Evolutionary conservation across 2,329 filamentous ascomycete genomes (phyloP).

Genomic region (Hypoxylon sp.): DNA sequence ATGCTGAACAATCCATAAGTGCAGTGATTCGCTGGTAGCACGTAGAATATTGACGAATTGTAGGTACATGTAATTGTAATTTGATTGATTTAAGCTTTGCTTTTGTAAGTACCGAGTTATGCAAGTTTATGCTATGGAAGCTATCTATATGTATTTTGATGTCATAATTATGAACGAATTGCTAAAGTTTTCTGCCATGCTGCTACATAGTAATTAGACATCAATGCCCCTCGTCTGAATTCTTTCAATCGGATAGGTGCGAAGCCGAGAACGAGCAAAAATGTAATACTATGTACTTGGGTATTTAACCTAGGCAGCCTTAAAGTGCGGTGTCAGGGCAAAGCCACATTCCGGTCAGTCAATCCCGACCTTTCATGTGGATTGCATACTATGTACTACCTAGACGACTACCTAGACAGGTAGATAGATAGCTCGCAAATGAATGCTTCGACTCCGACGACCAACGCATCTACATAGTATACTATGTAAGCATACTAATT

Average conservation of each 20-base stretch:
- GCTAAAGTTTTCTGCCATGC: neutral
- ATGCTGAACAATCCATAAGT: constrained; percentile 37
- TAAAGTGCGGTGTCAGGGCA: constrained; percentile 33
- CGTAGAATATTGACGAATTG: constrained; percentile 10
- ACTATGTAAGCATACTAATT: no score
- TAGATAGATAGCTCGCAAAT: constrained; percentile 28
- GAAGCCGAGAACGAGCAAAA: no score
- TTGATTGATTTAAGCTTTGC: neutral
- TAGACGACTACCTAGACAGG: no score
- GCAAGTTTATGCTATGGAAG: constrained; percentile 10
- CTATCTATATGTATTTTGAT: no score
- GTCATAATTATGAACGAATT: constrained; percentile 21
- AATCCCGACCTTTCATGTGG: constrained; percentile 39
- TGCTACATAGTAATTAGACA: no score
- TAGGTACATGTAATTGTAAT: no score
- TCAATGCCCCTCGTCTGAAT: no score
- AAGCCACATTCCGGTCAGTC: constrained; percentile 40
- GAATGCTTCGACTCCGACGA: constrained; percentile 41
- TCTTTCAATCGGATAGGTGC: no score
- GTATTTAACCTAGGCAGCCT: no score
- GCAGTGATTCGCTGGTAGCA: constrained; percentile 20
- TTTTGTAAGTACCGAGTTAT: constrained; percentile 1
- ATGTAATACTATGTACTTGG: no score
- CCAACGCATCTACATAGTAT: no score
- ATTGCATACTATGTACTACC: constrained; percentile 14